Percentiles rank a stretch among this genome's conserved stretches.
Conservation (phyloP, 169 alveolate genomes). For the Babesia sp. region DNA sequence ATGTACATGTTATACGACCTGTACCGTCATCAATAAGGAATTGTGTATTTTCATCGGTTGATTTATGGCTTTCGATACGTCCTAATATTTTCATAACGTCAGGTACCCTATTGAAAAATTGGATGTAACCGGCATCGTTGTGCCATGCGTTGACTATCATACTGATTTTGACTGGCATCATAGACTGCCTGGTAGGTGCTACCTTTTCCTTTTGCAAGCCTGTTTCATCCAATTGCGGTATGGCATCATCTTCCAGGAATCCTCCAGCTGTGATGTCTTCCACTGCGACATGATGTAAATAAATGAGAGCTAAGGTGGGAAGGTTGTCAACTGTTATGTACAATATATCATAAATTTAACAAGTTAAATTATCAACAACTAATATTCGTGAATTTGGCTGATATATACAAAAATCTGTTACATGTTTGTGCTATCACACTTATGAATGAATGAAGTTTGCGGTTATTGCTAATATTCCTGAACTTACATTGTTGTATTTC, state of each 20-base stretch:
- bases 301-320: no score
- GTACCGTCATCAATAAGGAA: conserved; percentile 65
- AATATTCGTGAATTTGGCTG: background rate
- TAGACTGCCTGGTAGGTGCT: conserved; percentile 6
- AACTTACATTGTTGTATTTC: conserved; percentile 58
- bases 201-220: background rate
- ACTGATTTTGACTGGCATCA: conserved; percentile 36
- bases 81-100: conserved; percentile 63
- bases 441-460: no score
- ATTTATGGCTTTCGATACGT: conserved; percentile 16
- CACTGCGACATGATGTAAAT: conserved; percentile 5
- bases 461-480: no score
- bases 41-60: conserved; percentile 50
- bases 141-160: conserved; percentile 63
- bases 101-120: conserved; percentile 39
- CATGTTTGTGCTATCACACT: background rate
- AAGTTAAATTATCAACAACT: no score
- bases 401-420: no score
- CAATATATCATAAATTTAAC: no score
- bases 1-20: conserved; percentile 51
- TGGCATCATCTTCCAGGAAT: conserved; percentile 27
- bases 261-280: conserved; percentile 46
- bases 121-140: conserved; percentile 37
- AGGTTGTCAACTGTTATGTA: no score
- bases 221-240: background rate